Evolutionary conservation across 352 stramenopile species (phyloP).

Genomic region (Globisporangium yorkense): DNA sequence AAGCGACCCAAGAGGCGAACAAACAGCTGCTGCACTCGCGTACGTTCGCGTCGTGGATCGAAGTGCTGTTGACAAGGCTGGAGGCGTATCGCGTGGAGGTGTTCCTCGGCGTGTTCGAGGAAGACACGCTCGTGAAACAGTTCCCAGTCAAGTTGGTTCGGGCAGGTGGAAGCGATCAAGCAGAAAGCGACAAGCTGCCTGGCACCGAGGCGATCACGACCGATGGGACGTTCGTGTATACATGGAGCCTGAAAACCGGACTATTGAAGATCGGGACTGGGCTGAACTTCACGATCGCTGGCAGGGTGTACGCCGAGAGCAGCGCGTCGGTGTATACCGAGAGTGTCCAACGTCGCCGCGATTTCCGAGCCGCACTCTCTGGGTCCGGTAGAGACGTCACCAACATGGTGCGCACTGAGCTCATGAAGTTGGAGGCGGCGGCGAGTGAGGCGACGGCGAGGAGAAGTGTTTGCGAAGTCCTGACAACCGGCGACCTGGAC

Average conservation of each 20-base stretch:
- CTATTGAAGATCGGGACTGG: conserved; percentile 67
- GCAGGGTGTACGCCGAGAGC: conserved; percentile 50
- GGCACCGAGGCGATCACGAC: conserved; percentile 32
- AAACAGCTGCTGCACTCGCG: conserved; percentile 14
- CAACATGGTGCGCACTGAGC: conserved; percentile 11
- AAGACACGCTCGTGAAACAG: conserved; percentile 33
- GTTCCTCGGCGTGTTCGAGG: conserved; percentile 38
- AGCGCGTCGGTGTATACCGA: conserved; percentile 23
- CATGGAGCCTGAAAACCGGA: conserved; percentile 36
- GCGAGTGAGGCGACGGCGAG: neutral
- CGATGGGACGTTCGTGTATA: conserved; percentile 65
- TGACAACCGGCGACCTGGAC: conserved; percentile 7
- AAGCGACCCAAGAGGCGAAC: neutral
- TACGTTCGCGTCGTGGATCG: conserved; percentile 33
- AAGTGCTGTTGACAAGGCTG: conserved; percentile 32
- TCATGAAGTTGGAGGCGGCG: conserved; percentile 2
- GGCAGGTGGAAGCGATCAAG: conserved; percentile 1
- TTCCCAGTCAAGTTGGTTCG: conserved; percentile 42
- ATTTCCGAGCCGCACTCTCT: conserved; percentile 27
- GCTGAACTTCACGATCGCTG: conserved; percentile 60
- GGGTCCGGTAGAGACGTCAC: conserved; percentile 41
- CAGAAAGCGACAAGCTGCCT: conserved; percentile 13
- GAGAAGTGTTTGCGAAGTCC: conserved; percentile 13
- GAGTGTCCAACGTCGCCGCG: conserved; percentile 16
- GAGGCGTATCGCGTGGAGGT: conserved; percentile 55